These are phyloP conservation scores for Salvia splendens DNA, from an alignment of 257 asterid species.

Conservation along the genomic window DNA sequence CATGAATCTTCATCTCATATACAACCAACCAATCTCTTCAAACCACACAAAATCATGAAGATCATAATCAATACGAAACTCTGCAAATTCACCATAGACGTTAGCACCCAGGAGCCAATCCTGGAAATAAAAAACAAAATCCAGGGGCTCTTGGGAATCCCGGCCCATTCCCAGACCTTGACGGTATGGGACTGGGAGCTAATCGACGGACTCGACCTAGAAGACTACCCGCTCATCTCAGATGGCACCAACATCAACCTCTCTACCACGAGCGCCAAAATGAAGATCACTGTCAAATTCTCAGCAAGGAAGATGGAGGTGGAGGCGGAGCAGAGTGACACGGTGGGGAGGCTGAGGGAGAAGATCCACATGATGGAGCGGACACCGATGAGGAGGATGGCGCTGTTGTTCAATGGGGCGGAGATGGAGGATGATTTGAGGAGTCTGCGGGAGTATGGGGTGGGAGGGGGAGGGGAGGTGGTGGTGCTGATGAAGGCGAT, in stretches of 20 bases:
- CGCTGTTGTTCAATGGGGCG: conserved; percentile 45
- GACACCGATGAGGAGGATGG: conserved; percentile 56
- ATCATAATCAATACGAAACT: too few species aligned
- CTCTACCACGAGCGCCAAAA: not conserved
- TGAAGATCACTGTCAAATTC: too few species aligned
- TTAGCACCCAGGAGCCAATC: conserved; percentile 19
- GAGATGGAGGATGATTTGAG: conserved; percentile 65
- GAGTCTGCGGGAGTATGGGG: conserved; percentile 47
- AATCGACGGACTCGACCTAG: conserved; percentile 24
- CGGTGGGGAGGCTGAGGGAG: too few species aligned
- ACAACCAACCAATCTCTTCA: too few species aligned
- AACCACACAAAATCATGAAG: too few species aligned
- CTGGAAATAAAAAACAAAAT: conserved; percentile 27
- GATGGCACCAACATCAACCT: conserved; percentile 29
- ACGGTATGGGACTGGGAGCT: conserved; percentile 33
- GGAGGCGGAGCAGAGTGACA: too few species aligned
- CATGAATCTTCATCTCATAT: too few species aligned
- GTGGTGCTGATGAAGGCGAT: conserved; percentile 44
- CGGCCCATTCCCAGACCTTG: conserved; percentile 21
- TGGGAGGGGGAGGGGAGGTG: conserved; percentile 47
- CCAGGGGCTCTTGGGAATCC: conserved; percentile 20
- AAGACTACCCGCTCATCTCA: conserved; percentile 5
- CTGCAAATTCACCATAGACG: too few species aligned
- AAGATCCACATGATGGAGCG: too few species aligned
- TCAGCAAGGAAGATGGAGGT: too few species aligned